Base-by-base conservation (phyloP, 2,329 filamentous ascomycete genomes). In the Stromatinia cepivora region DNA sequence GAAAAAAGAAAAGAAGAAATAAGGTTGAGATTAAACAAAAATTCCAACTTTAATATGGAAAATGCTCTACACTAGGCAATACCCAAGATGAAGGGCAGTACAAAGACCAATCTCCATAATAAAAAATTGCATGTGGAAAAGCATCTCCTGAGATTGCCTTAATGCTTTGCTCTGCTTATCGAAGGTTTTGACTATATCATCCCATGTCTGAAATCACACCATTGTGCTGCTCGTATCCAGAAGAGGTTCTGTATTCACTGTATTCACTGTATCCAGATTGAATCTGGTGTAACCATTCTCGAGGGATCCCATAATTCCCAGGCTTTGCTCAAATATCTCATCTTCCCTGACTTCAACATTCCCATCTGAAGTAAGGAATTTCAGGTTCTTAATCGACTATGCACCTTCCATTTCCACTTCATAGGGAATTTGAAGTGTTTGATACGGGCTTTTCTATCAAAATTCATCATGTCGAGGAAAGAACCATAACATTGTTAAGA, bases 321-420 rank as follows among this genome's bases (percentile, higher is more conserved):
- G 6, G 36, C 71, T 73, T 13, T 53, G 28, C 9, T 71, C 64
- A 67, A 63, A 71, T n/a, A 62, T 57, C 36, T 73, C 69, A 64
- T 73, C 72, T 7, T 70, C 17, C 28, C 53, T 69, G 22, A 72
- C 28, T 25, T 69, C 52, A 17, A 73, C 70, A 5, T 64, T 36
- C 7, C 70, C 71, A n/a, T 67, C 62, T 10, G 54, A 56, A 1
- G 67, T 72, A n/a, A 74, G 48, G 53, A 66, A 69, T 57, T 59
- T 57, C 0, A 73, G 68, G 10, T 74, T 59, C 17, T 65, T 57
- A 11, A 73, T 34, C 1, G 53, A 50, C 7, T 28, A 48, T 4
- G 71, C 71, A 11, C 70, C 70, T 42, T 42, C 39, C 13, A 42
- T 15, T 15, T 42, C 39, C 39, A 42, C 2, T 15, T 42, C 36